A percentile compares a stretch with the other conserved stretches of the same genome.
Evolutionary conservation across 805 yeast genomes (phyloP).

Genomic region (Pichia insulana): DNA sequence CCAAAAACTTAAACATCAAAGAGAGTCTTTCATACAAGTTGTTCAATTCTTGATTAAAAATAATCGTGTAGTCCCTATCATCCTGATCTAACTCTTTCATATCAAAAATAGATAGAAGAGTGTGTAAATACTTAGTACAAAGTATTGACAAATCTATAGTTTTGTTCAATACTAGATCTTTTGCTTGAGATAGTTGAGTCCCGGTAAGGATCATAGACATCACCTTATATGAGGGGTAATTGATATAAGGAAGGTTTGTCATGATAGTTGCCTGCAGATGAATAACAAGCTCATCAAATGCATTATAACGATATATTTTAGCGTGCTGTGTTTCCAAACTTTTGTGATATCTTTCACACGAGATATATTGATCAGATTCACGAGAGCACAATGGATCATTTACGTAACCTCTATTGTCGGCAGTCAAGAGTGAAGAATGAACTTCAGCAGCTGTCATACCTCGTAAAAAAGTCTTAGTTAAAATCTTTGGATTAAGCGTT

Average conservation of each 20-base stretch:
- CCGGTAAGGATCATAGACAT: conserved; percentile 4
- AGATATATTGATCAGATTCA: background rate
- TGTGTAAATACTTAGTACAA: conserved; percentile 4
- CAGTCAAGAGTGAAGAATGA: background rate
- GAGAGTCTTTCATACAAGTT: background rate
- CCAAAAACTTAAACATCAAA: conserved; percentile 1
- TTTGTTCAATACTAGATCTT: background rate
- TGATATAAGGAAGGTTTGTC: conserved; percentile 1
- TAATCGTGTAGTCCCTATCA: background rate
- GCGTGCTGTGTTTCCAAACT: conserved; percentile 4
- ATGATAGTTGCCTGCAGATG: conserved; percentile 3
- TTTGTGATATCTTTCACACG: conserved; percentile 3
- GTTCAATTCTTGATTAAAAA: conserved; percentile 3
- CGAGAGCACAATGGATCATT: too few relatives aligned
- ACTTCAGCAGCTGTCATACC: too few relatives aligned
- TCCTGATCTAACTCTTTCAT: background rate
- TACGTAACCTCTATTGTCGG: background rate
- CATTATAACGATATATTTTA: conserved; percentile 6
- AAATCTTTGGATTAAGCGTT: too few relatives aligned
- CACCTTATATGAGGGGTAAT: conserved; percentile 7
- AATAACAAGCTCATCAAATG: conserved; percentile 2
- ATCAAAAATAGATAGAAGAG: background rate
- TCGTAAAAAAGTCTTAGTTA: too few relatives aligned
- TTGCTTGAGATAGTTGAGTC: conserved; percentile 6
- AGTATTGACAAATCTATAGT: background rate